Evolutionary conservation across 108 stramenopile species (phyloP), one percentile per base, ranked within the genome.

Genomic region (Cyclotella baltica): DNA sequence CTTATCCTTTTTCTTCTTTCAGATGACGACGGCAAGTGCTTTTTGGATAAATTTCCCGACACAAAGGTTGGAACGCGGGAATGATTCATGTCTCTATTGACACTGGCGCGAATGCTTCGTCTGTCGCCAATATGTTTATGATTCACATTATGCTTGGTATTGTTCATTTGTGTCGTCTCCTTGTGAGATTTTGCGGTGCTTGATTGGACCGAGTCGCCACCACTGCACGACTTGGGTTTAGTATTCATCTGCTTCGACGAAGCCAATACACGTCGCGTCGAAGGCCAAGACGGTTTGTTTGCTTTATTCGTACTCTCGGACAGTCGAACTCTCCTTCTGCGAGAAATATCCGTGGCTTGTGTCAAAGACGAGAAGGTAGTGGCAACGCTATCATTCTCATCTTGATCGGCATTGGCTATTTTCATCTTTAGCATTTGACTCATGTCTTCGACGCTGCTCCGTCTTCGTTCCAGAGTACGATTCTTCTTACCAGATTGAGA

Each of bases 331-430:
- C 15, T 46, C 31, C 31, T 31, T 61, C n/a, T 52, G 15, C 66
- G 46, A 20, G 67, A 53, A 35, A 35, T 23, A 53, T 68, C 50
- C 15, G 48, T 73, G 30, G 29, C 23, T 33, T 62, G 71, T 16
- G 72, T 73, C 27, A 80, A 52, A 0, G 79, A 80, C n/a, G 79
- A 68, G 51, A 80, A 55, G 2, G 79, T 73, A 20, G 67, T 73
- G 1, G 79, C 66, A 43, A 73, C 10, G 31, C 79, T 80, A 53
- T 80, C 79, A 37, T 73, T 80, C 56, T 78, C 78, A 47, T 80
- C 79, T 18, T 29, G 40, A 9, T 73, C n/a, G n/a, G n/a, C 72
- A 38, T 71, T 64, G 28, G 23, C 19, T 4, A 61, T 61, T 13
- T 61, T 61, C 33, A 61, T 34, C 34, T 34, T 61, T 1, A 61